Conservation (phyloP, 108 stramenopile species). For the Cyclotella distinguenda region DNA sequence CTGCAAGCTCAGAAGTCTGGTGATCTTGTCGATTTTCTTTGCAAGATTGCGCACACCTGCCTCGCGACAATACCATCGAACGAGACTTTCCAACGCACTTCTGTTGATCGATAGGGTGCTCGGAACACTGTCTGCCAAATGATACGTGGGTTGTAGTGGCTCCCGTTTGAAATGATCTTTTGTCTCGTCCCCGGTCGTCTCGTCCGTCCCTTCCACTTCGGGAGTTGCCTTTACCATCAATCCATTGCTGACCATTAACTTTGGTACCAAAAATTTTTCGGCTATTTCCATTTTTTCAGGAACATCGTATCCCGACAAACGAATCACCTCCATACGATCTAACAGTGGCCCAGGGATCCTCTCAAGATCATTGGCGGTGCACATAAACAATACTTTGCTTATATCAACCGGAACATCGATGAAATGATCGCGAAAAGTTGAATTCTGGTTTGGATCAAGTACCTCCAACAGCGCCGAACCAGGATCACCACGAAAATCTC, state of each 20-base stretch:
- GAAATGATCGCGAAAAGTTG: slow-evolving; percentile 92
- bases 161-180: slow-evolving; percentile 2
- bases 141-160: slow-evolving; percentile 46
- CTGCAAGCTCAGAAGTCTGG: slow-evolving; percentile 84
- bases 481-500: slow-evolving; percentile 92
- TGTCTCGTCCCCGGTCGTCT: slow-evolving; percentile 14
- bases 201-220: slow-evolving; percentile 23
- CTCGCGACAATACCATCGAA: slow-evolving; percentile 96
- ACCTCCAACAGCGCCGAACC: slow-evolving; percentile 94
- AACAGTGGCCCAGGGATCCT: slow-evolving; percentile 94
- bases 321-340: slow-evolving; percentile 98
- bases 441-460: slow-evolving; percentile 92
- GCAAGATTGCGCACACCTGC: slow-evolving; percentile 95
- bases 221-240: slow-evolving; percentile 53
- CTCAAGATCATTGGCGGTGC: slow-evolving; percentile 94
- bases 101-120: slow-evolving; percentile 60
- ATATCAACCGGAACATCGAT: slow-evolving; percentile 98
- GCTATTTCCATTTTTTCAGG: slow-evolving; percentile 97
- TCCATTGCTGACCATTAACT: slow-evolving; percentile 88
- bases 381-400: slow-evolving; percentile 95
- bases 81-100: slow-evolving; percentile 88
- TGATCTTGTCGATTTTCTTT: slow-evolving; percentile 95
- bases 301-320: slow-evolving; percentile 93
- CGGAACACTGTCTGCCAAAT: slow-evolving; percentile 63
- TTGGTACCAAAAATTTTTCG: slow-evolving; percentile 94